These are phyloP conservation scores for Rubia yunnanensis DNA, from an alignment of 257 asterid genomes.

Conservation along the genomic window DNA sequence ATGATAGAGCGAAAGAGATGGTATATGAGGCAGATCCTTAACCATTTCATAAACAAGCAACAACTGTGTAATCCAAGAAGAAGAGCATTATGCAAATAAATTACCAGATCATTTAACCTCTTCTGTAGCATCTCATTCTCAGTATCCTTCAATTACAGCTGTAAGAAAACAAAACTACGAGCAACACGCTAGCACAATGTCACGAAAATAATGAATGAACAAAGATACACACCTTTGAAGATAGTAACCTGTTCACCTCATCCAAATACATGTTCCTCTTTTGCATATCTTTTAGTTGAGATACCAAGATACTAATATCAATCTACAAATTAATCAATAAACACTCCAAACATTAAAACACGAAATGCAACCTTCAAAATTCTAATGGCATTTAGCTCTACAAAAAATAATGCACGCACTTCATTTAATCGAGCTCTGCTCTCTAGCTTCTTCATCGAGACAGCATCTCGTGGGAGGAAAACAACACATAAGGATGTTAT, in stretches of 20 bases:
- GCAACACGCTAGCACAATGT: constrained; percentile 3
- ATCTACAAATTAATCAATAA: no score
- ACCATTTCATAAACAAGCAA: no score
- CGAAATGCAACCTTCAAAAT: neutral
- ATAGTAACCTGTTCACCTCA: constrained; percentile 46
- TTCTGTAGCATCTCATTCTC: constrained; percentile 58
- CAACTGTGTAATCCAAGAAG: neutral
- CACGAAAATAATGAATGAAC: neutral
- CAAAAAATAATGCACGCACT: constrained; percentile 25
- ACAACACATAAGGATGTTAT: neutral
- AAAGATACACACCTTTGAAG: constrained; percentile 38
- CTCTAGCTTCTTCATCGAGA: constrained; percentile 54
- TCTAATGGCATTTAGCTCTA: neutral
- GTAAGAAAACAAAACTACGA: constrained; percentile 14
- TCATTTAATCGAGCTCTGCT: constrained; percentile 73
- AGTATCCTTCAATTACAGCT: constrained; percentile 61
- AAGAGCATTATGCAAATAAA: no score
- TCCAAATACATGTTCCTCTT: constrained; percentile 56
- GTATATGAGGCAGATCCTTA: no score
- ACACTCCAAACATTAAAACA: constrained; percentile 41
- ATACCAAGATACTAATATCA: no score
- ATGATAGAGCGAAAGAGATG: no score
- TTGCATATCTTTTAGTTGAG: constrained; percentile 62
- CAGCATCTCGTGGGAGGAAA: constrained; percentile 40
- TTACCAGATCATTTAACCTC: no score